A percentile compares a stretch with the other conserved stretches of the same genome.
These are phyloP conservation scores for Marsdenia floribunda DNA, from an alignment of 257 asterid genomes.

Conservation along the genomic window DNA sequence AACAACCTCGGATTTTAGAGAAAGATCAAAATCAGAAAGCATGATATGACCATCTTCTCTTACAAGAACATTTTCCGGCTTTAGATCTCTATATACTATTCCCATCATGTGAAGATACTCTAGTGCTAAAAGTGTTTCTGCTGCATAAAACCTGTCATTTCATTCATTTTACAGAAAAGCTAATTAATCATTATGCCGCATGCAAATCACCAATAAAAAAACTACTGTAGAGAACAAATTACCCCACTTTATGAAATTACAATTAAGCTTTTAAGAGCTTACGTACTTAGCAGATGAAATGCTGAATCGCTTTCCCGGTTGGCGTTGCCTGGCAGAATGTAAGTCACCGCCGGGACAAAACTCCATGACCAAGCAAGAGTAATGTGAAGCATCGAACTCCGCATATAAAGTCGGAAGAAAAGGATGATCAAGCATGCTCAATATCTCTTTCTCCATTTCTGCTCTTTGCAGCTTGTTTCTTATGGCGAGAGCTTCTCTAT, in stretches of 20 bases:
- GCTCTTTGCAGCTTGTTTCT: slow-evolving; percentile 41
- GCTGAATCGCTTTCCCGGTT: slow-evolving; percentile 34
- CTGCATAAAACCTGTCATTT: slow-evolving; percentile 37
- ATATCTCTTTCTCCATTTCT: slow-evolving; percentile 39
- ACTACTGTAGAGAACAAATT: too few relatives aligned
- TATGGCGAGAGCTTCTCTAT: slow-evolving; percentile 34
- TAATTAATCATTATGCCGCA: too few relatives aligned
- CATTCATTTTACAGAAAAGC: too few relatives aligned
- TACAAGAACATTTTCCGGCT: slow-evolving; percentile 47
- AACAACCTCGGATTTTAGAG: slow-evolving; percentile 37
- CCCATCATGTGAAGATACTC: slow-evolving; percentile 54
- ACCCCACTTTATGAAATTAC: too few relatives aligned
- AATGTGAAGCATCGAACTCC: slow-evolving; percentile 40
- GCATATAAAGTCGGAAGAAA: slow-evolving; percentile 42
- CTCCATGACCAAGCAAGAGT: slow-evolving; percentile 45
- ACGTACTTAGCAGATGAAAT: slow-evolving; percentile 39
- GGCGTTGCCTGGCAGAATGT: slow-evolving; percentile 42
- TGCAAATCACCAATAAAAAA: too few relatives aligned
- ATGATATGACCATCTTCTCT: slow-evolving; percentile 51
- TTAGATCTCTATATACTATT: slow-evolving; percentile 42
- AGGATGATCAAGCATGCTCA: slow-evolving; percentile 42
- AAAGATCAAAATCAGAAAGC: slow-evolving; percentile 51
- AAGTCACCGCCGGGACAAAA: slow-evolving; percentile 45
- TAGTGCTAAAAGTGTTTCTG: slow-evolving; percentile 38
- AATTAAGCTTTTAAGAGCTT: too few relatives aligned